Conservation (phyloP, 2,329 filamentous ascomycete species). For the Lizonia empirigonia region DNA sequence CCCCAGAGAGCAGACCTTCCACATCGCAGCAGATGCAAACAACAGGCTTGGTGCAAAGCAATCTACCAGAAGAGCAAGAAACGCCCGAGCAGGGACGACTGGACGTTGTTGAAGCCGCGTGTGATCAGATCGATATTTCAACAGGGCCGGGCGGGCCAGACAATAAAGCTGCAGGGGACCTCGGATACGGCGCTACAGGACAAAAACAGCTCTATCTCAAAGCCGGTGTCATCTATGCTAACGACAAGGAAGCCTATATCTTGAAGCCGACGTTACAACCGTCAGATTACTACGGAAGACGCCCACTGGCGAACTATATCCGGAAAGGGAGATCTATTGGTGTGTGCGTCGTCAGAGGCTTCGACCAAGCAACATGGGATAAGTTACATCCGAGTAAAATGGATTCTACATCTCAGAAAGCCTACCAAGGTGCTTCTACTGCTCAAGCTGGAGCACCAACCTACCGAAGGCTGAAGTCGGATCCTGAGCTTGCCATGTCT, state of each 20-base stretch:
- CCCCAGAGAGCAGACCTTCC: slow-evolving; percentile 50
- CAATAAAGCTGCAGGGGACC: slow-evolving; percentile 55
- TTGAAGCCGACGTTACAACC: slow-evolving; percentile 84
- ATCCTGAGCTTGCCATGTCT: slow-evolving; percentile 67
- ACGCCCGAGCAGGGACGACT: slow-evolving; percentile 52
- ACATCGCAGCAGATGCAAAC: slow-evolving; percentile 44
- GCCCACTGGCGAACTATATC: slow-evolving; percentile 79
- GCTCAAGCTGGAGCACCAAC: slow-evolving; percentile 53
- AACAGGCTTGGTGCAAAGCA: slow-evolving; percentile 40
- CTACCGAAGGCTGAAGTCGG: slow-evolving; percentile 47
- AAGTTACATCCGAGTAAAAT: slow-evolving; percentile 66
- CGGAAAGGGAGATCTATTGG: slow-evolving; percentile 82
- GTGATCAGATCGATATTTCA: slow-evolving; percentile 56
- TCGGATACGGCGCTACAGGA: slow-evolving; percentile 51
- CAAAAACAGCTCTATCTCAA: slow-evolving; percentile 67
- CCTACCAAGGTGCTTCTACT: slow-evolving; percentile 53
- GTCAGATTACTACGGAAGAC: slow-evolving; percentile 81
- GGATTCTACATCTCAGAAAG: slow-evolving; percentile 48
- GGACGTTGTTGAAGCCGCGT: slow-evolving; percentile 52
- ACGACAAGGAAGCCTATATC: slow-evolving; percentile 77
- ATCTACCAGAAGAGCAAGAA: slow-evolving; percentile 43
- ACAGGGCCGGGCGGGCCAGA: slow-evolving; percentile 53
- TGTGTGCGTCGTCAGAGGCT: slow-evolving; percentile 86
- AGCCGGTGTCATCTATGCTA: slow-evolving; percentile 86
- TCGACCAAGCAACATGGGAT: slow-evolving; percentile 78